These are phyloP conservation scores for Corylus avellana DNA, from an alignment of 306 rosid genomes.

Conservation along the genomic window DNA sequence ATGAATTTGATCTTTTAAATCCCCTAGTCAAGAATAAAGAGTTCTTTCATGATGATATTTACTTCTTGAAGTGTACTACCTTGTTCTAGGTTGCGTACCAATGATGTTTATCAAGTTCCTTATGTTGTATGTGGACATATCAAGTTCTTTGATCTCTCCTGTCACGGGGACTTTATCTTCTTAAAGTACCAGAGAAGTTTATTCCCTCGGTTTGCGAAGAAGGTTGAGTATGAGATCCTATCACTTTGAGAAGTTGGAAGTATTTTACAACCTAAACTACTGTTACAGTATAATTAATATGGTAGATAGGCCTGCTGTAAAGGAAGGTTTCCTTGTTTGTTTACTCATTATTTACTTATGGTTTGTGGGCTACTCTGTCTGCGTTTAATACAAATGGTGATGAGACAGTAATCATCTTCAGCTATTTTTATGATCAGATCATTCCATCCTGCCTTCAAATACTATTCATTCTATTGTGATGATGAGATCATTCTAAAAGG, in stretches of 20 bases:
- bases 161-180: not conserved
- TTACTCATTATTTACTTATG: not conserved
- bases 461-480: not conserved
- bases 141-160: not conserved
- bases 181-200: not conserved
- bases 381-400: not conserved
- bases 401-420: not conserved
- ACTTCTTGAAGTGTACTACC: not conserved
- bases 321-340: not conserved
- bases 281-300: not conserved
- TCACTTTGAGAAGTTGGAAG: not conserved
- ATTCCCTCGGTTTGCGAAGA: not conserved
- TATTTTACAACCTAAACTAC: not conserved
- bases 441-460: not conserved
- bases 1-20: not conserved
- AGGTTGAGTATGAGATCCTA: not conserved
- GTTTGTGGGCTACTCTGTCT: not conserved
- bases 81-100: not conserved
- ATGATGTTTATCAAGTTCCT: not conserved
- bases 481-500: not conserved
- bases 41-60: not conserved
- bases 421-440: not conserved
- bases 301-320: not conserved
- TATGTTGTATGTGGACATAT: not conserved
- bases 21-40: not conserved